These are phyloP conservation scores for Bertia moriformis DNA, from an alignment of 2,329 filamentous ascomycete genomes.

Conservation along the genomic window DNA sequence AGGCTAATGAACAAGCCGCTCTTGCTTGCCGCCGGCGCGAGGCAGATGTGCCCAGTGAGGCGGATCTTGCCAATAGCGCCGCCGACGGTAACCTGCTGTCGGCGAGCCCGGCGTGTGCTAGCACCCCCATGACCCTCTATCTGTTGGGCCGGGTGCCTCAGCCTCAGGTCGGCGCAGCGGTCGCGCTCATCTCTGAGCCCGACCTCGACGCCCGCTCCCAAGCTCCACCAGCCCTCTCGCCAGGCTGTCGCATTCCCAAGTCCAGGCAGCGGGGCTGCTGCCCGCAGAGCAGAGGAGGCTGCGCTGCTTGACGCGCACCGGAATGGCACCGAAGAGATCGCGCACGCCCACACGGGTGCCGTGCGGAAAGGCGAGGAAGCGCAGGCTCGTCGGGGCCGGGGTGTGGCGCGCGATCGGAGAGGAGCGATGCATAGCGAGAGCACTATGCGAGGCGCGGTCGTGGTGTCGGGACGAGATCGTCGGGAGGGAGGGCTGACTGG, in stretches of 20 bases:
- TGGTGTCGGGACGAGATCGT: slow-evolving; percentile 60
- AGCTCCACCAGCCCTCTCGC: slow-evolving; percentile 43
- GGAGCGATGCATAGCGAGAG: slow-evolving; percentile 57
- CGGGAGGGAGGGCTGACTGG: slow-evolving; percentile 63
- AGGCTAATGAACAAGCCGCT: slow-evolving; percentile 70
- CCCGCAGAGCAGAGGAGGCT: slow-evolving; percentile 24
- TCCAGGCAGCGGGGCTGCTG: slow-evolving; percentile 36
- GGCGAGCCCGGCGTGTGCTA: slow-evolving; percentile 53
- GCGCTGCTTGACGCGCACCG: slow-evolving; percentile 75
- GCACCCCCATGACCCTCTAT: slow-evolving; percentile 27
- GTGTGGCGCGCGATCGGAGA: slow-evolving; percentile 46
- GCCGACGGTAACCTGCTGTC: slow-evolving; percentile 43
- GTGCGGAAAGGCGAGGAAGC: slow-evolving; percentile 37
- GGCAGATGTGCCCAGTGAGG: slow-evolving; percentile 59
- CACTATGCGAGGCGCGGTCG: slow-evolving; percentile 43
- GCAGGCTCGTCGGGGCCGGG: slow-evolving; percentile 43
- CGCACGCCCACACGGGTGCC: slow-evolving; percentile 66
- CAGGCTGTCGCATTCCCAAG: slow-evolving; percentile 55
- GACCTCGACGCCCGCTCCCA: slow-evolving; percentile 40
- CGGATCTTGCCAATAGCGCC: slow-evolving; percentile 47
- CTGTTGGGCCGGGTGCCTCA: slow-evolving; percentile 6
- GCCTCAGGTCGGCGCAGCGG: slow-evolving; percentile 4
- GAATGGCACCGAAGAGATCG: slow-evolving; percentile 79
- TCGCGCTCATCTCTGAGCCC: slow-evolving; percentile 33
- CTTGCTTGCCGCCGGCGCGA: slow-evolving; percentile 55